Conservation (phyloP, 1,139 yeast species). For the Arxiozyma bovina region DNA sequence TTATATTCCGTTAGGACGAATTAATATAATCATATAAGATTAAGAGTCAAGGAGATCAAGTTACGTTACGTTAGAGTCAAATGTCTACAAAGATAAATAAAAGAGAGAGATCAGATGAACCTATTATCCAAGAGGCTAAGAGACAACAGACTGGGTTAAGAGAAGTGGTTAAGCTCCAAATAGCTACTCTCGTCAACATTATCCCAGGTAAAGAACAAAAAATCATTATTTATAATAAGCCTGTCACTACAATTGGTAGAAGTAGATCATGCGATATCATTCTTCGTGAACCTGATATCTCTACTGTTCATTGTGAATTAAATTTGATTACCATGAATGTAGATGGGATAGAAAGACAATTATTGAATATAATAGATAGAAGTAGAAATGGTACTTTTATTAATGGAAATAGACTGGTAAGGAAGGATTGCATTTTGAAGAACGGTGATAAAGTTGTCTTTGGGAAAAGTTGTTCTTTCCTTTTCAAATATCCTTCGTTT, state of each 20-base stretch:
- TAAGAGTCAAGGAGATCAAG: neutral
- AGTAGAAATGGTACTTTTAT: conserved; percentile 64
- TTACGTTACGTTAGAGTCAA: neutral
- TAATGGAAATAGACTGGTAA: conserved; percentile 49
- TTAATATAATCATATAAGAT: no score
- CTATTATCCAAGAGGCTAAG: conserved; percentile 7
- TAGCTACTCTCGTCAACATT: conserved; percentile 23
- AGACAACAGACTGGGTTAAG: conserved; percentile 24
- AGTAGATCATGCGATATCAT: conserved; percentile 55
- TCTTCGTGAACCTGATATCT: conserved; percentile 51
- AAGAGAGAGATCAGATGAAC: conserved; percentile 16
- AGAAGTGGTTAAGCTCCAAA: conserved; percentile 35
- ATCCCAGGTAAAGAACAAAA: conserved; percentile 30
- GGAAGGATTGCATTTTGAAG: conserved; percentile 41
- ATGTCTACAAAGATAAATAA: conserved; percentile 5
- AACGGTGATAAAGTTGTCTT: conserved; percentile 59
- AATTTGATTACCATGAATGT: conserved; percentile 33
- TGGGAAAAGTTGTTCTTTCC: conserved; percentile 51
- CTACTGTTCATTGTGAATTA: conserved; percentile 56
- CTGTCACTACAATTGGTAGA: conserved; percentile 41
- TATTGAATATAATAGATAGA: conserved; percentile 46
- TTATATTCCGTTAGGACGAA: no score
- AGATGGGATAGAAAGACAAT: conserved; percentile 35
- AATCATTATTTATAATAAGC: conserved; percentile 14
- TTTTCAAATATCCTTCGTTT: conserved; percentile 40